Evolutionary conservation across 2,329 filamentous ascomycete genomes (phyloP), one percentile per base, ranked within the genome.

Genomic region (Lasiodiplodia sp.): DNA sequence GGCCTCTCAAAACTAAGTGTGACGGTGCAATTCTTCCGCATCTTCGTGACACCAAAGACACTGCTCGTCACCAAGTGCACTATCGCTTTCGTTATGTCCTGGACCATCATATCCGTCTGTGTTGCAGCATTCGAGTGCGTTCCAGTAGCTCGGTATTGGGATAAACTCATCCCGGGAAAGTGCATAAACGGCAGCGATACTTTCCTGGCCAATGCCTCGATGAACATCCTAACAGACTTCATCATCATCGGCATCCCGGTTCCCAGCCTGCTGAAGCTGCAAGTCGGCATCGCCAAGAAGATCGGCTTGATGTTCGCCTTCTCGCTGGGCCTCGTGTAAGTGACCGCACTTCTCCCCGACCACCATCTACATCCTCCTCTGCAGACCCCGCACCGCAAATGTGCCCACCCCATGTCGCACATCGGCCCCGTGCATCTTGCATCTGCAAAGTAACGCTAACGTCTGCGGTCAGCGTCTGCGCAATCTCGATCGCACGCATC

Each of bases 61-160:
- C 67, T 65, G 51, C 55, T 70, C 18, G 69, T 72, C 12, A 73
- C 71, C 25, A 51, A 69, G 23, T 23, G 70, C 14, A 57, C 72
- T 1, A 49, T 52, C 21, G 69, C 23, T 5, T 58, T 68, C 44
- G 66, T 70, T 10, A 58, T 68, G 14, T 34, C 66, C 1, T 73
- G 71, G 71, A 49, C 72, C 14, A 64, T 71, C 18, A 21, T 37
- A 37, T 38, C 73, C 69, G 76, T 76, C 0, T 76, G 80, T 34
- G 68, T 80, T 38, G 74, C 74, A 1, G 75, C 76, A 1, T 76
- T 80, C 34, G 76, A 77, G 55, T 80, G 79, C 52, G 47, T 77
- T 4, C 79, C 79, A 0, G 69, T 80, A 0, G 73, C 76, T 25
- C 75, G 73, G 2, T 76, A 78, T 34, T 81, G 78, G 79, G 72